phyloP scores from a whole-genome alignment of 495 filamentous ascomycete species.

The Penicillium steckii region DNA sequence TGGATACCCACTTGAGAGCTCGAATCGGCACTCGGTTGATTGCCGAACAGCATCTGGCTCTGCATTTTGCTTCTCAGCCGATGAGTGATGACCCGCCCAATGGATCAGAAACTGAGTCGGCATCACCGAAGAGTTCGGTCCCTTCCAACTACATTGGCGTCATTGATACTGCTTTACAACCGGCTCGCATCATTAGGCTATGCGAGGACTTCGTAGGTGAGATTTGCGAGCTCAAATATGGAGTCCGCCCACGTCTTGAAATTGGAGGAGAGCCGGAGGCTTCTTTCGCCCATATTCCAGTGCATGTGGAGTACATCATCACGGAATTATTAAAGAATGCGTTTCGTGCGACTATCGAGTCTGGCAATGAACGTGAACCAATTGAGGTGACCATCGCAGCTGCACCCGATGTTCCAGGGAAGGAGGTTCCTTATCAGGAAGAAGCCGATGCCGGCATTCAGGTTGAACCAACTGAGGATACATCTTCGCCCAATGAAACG shows the following conservation, averaged over 20 bases:
- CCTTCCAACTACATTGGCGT: slow-evolving; percentile 85
- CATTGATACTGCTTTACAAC: slow-evolving; percentile 88
- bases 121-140: slow-evolving; percentile 40
- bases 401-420: slow-evolving; percentile 58
- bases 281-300: slow-evolving; percentile 85
- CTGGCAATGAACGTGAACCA: slow-evolving; percentile 70
- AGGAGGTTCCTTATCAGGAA: slow-evolving; percentile 18
- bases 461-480: slow-evolving; percentile 29
- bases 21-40: slow-evolving; percentile 92
- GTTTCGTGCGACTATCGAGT: slow-evolving; percentile 89
- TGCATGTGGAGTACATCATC: slow-evolving; percentile 94
- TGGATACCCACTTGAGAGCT: slow-evolving; percentile 91
- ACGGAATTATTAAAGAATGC: slow-evolving; percentile 97
- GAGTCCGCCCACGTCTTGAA: slow-evolving; percentile 75
- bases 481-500: slow-evolving; percentile 34
- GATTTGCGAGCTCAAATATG: slow-evolving; percentile 95
- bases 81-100: slow-evolving; percentile 47
- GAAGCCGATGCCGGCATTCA: slow-evolving; percentile 33
- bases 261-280: slow-evolving; percentile 82
- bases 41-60: slow-evolving; percentile 93
- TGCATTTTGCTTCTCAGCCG: slow-evolving; percentile 80
- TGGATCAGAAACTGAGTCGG: not conserved
- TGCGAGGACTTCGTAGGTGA: slow-evolving; percentile 91
- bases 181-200: slow-evolving; percentile 71
- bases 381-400: slow-evolving; percentile 92